Percentiles rank a stretch among this genome's conserved stretches.
phyloP scores from a whole-genome alignment of 2,329 filamentous ascomycete species.

The Calycina herbarum region DNA sequence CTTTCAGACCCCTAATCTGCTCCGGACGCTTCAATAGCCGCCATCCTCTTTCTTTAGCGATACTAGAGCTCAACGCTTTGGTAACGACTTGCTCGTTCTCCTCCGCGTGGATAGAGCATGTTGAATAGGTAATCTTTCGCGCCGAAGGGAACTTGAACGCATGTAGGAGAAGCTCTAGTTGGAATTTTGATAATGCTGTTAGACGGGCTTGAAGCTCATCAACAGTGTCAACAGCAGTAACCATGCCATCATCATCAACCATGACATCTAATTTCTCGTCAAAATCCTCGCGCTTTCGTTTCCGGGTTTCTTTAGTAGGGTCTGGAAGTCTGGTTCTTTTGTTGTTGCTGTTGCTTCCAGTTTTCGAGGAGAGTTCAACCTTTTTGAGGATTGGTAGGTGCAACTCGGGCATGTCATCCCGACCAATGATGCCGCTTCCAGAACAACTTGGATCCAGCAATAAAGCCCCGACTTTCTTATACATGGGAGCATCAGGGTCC shows the following conservation, averaged over 20 bases:
- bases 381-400: slow-evolving; percentile 52
- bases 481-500: slow-evolving; percentile 62
- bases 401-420: slow-evolving; percentile 74
- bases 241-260: slow-evolving; percentile 57
- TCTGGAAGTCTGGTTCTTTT: slow-evolving; percentile 27
- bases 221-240: slow-evolving; percentile 52
- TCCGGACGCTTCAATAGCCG: slow-evolving; percentile 67
- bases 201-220: slow-evolving; percentile 65
- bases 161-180: slow-evolving; percentile 78
- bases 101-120: slow-evolving; percentile 81
- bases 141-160: slow-evolving; percentile 80
- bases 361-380: slow-evolving; percentile 34
- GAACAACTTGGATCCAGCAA: slow-evolving; percentile 94
- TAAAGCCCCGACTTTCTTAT: slow-evolving; percentile 72
- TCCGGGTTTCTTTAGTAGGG: slow-evolving; percentile 27
- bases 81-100: slow-evolving; percentile 89
- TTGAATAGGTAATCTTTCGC: slow-evolving; percentile 82
- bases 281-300: slow-evolving; percentile 36
- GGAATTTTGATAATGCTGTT: slow-evolving; percentile 74
- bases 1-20: slow-evolving; percentile 73
- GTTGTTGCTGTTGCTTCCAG: slow-evolving; percentile 16
- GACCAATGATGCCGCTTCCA: slow-evolving; percentile 88
- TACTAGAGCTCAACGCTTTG: slow-evolving; percentile 64
- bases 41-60: slow-evolving; percentile 73
- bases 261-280: slow-evolving; percentile 36